A percentile compares a stretch with the other conserved stretches of the same genome.
These are phyloP conservation scores for Nemania sp. DNA, from an alignment of 2,329 filamentous ascomycete species.

Conservation along the genomic window DNA sequence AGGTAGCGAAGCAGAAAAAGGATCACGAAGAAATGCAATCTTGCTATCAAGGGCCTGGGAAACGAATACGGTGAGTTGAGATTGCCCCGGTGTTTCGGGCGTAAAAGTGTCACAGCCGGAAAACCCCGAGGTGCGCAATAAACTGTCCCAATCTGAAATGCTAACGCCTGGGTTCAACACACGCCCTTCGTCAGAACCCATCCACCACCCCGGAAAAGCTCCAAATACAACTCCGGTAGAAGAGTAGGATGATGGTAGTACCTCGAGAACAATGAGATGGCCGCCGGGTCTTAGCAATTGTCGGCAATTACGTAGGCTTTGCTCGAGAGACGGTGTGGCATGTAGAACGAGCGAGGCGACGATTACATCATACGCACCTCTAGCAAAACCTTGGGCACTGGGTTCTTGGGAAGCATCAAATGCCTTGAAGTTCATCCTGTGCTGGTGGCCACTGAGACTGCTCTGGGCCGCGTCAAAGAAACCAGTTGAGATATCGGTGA, in stretches of 20 bases:
- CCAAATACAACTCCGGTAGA: too few relatives aligned
- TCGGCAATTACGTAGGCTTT: constrained; percentile 32
- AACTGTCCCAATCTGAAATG: background rate
- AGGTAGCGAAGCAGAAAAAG: background rate
- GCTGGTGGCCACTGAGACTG: constrained; percentile 33
- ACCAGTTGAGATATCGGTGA: constrained; percentile 18
- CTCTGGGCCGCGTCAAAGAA: constrained; percentile 3
- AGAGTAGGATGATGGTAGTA: background rate
- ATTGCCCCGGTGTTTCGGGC: too few relatives aligned
- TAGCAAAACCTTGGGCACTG: background rate
- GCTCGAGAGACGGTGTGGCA: constrained; percentile 9
- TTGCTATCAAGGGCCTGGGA: background rate
- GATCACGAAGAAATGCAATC: background rate
- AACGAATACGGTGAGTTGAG: background rate
- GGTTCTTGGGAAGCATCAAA: constrained; percentile 36
- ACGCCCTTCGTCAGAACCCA: too few relatives aligned
- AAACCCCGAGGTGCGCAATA: background rate
- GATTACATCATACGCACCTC: constrained; percentile 19
- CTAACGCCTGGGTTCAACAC: background rate
- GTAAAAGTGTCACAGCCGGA: too few relatives aligned
- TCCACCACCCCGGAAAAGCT: too few relatives aligned
- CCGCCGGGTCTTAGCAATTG: constrained; percentile 41
- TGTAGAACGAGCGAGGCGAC: constrained; percentile 32
- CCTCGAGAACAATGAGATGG: background rate
- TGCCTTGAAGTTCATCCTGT: constrained; percentile 47